Evolutionary conservation across 768 basidiomycete genomes (phyloP).

Genomic region (Suillus occidentalis): DNA sequence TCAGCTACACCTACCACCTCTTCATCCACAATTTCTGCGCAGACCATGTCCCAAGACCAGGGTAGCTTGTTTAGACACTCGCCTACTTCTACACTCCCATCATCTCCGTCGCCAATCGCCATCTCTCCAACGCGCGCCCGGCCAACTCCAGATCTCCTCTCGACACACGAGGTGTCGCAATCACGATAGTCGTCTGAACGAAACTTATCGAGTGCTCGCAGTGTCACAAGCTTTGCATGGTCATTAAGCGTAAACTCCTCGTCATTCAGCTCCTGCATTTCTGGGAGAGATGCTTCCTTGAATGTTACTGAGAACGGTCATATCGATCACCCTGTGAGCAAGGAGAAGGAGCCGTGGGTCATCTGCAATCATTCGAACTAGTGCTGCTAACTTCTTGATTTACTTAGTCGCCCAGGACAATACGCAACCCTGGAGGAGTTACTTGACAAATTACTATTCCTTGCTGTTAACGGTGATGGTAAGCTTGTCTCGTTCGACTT

Average conservation of each 20-base stretch:
- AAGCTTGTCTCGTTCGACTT: slow-evolving; percentile 13
- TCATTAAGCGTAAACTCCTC: slow-evolving; percentile 22
- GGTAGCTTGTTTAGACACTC: slow-evolving; percentile 29
- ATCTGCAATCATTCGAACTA: background rate
- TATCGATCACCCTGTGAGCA: slow-evolving; percentile 24
- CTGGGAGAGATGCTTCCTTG: slow-evolving; percentile 13
- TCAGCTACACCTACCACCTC: slow-evolving; percentile 55
- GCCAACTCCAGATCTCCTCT: slow-evolving; percentile 54
- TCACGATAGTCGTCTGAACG: slow-evolving; percentile 23
- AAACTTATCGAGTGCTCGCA: slow-evolving; percentile 31
- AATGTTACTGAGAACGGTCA: slow-evolving; percentile 26
- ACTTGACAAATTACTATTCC: slow-evolving; percentile 77
- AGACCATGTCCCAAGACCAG: slow-evolving; percentile 30
- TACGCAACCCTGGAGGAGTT: slow-evolving; percentile 80
- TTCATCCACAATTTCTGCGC: slow-evolving; percentile 37
- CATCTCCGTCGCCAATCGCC: slow-evolving; percentile 38
- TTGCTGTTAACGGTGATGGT: slow-evolving; percentile 87
- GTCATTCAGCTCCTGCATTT: slow-evolving; percentile 13
- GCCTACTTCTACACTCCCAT: slow-evolving; percentile 35
- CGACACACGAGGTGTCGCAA: slow-evolving; percentile 42
- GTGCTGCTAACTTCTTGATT: slow-evolving; percentile 13
- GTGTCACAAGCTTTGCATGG: slow-evolving; percentile 25
- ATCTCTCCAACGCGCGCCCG: slow-evolving; percentile 54
- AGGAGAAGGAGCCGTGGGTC: slow-evolving; percentile 56
- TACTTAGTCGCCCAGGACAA: slow-evolving; percentile 53